Evolutionary conservation across 192 early-diverging fungal species (phyloP).

Genomic region (Coemansia sp.): DNA sequence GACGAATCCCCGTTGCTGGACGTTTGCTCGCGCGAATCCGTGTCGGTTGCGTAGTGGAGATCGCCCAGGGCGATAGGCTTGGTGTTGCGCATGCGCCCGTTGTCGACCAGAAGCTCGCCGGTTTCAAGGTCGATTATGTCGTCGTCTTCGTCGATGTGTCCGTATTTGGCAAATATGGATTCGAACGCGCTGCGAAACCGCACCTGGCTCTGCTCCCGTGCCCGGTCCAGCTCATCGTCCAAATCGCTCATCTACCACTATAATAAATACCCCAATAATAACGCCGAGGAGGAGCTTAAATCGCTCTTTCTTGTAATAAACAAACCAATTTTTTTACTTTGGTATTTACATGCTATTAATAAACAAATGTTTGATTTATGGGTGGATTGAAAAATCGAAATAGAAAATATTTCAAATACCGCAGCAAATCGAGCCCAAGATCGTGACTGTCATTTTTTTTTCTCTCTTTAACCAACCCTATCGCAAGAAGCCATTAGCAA

Average conservation of each 20-base stretch:
- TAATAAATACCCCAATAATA: too few species aligned
- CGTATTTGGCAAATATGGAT: constrained; percentile 43
- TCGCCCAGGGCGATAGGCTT: constrained; percentile 24
- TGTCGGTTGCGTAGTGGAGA: background rate
- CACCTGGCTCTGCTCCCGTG: constrained; percentile 32
- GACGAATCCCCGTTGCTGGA: background rate
- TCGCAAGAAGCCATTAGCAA: too few species aligned
- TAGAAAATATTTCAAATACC: too few species aligned
- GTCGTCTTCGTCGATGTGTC: constrained; percentile 40
- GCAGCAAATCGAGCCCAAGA: too few species aligned
- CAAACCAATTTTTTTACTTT: too few species aligned
- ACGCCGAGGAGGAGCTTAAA: too few species aligned
- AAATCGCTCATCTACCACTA: constrained; percentile 39
- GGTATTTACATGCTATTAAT: too few species aligned
- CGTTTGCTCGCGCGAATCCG: background rate
- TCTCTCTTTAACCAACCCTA: too few species aligned
- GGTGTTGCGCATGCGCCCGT: constrained; percentile 36
- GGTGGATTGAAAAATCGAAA: too few species aligned
- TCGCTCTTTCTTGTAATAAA: too few species aligned
- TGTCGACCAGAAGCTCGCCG: constrained; percentile 33
- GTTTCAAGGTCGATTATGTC: constrained; percentile 39
- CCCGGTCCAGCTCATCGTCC: constrained; percentile 41
- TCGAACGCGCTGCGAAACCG: constrained; percentile 44
- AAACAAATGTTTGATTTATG: too few species aligned
- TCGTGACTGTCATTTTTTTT: too few species aligned